These are phyloP conservation scores for Microcera coccophila DNA, from an alignment of 2,329 filamentous ascomycete species.

Conservation along the genomic window DNA sequence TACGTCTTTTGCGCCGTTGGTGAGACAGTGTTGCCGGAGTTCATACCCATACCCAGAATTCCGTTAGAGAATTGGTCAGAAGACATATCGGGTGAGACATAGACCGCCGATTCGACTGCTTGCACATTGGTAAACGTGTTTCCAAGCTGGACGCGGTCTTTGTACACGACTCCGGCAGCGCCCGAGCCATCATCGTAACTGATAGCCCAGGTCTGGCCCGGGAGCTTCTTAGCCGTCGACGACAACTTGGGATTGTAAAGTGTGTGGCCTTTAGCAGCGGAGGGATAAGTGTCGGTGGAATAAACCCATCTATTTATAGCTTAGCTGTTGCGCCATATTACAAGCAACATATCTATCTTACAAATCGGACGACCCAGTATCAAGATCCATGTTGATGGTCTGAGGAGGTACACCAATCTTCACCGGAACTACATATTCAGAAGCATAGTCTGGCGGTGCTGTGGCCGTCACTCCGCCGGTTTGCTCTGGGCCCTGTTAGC, in stretches of 20 bases:
- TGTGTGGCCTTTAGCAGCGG: constrained; percentile 48
- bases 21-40: constrained; percentile 31
- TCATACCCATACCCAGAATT: constrained; percentile 34
- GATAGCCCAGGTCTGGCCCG: constrained; percentile 51
- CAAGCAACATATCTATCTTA: constrained; percentile 17
- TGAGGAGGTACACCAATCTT: constrained; percentile 56
- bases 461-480: constrained; percentile 25
- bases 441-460: constrained; percentile 41
- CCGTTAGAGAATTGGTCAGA: constrained; percentile 34
- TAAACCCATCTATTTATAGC: constrained; percentile 61
- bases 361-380: constrained; percentile 57
- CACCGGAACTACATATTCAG: constrained; percentile 59
- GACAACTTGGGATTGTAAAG: constrained; percentile 52
- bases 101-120: constrained; percentile 61
- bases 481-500: constrained; percentile 8
- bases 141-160: constrained; percentile 60
- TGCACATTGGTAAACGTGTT: constrained; percentile 56
- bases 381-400: constrained; percentile 63
- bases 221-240: constrained; percentile 40
- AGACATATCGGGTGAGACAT: constrained; percentile 46
- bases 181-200: constrained; percentile 62
- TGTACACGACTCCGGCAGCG: constrained; percentile 62
- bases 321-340: not conserved
- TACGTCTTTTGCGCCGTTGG: constrained; percentile 33
- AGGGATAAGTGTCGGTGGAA: constrained; percentile 51